Base-by-base conservation (phyloP, 2,329 filamentous ascomycete genomes). In the Hypoxylon sp. region DNA sequence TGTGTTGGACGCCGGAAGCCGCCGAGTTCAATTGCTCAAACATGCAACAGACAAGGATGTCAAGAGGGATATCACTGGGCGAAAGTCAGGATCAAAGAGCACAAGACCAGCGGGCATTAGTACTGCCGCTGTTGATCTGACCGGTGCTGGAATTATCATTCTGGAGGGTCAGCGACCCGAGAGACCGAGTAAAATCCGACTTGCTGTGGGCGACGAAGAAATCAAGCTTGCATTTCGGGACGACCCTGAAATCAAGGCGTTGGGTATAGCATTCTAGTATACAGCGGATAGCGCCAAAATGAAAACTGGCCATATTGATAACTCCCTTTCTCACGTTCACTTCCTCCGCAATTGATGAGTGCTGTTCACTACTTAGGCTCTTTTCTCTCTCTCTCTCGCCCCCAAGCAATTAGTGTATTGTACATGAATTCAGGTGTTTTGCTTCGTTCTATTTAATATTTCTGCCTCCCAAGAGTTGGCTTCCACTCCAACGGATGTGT, bases 401-500 rank as follows among this genome's bases (percentile, higher is more conserved):
- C n/a, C n/a, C n/a, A n/a, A n/a, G n/a, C n/a, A n/a, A n/a, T n/a
- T n/a, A n/a, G n/a, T n/a, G n/a, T n/a, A n/a, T n/a, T n/a, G n/a
- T n/a, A n/a, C n/a, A n/a, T n/a, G n/a, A n/a, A n/a, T n/a, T n/a
- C n/a, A n/a, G n/a, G n/a, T n/a, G n/a, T n/a, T n/a, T n/a, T n/a
- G n/a, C n/a, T n/a, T n/a, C n/a, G n/a, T n/a, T n/a, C n/a, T 25
- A 25, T 9, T 19, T 78, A 90, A 68, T 81, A 94, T 71, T 92
- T 94, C 69, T 89, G 83, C 66, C 88, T 80, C 11, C 86, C 86
- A 46, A 96, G 71, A 1, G 84, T 90, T 15, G 92, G 92, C 66
- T 89, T 91, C 94, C 94, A 99, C 32, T 95, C 87, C 31, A 99
- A 72, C 2, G 94, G 94, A 73, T 97, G 91, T 1, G 89, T 89